Evolutionary conservation across 2,329 filamentous ascomycete genomes (phyloP), one percentile per base, ranked within the genome.

Genomic region (Thermoascus crustaceus): DNA sequence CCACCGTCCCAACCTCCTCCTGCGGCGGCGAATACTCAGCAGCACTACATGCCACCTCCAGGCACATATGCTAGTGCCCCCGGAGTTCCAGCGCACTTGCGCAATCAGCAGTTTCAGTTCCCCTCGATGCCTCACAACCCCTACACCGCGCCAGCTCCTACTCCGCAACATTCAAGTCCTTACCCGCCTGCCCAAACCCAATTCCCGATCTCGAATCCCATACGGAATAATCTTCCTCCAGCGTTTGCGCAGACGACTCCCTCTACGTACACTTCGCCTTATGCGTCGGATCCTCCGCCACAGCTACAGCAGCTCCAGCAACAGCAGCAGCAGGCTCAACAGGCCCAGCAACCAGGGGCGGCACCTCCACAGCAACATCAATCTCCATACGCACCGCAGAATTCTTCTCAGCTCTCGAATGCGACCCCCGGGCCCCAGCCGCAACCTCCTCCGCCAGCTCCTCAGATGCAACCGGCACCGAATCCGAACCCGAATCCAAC

Each of bases 231-330:
- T 37, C 57, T 64, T 33, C 62, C 60, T 11, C 50, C 56, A 16
- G 56, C 60, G 9, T 63, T 65, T 37, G 56, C 60, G 19, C 51
- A 55, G 27, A 52, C 54, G 7, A 49, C 48, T 5, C 53, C 56
- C 11, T 53, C 59, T 27, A 58, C 57, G 6, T 65, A 65, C 37
- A 58, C 57, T 24, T 64, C 62, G 17, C 62, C 61, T 20, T 65
- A 66, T 42, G 55, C 60, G 30, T 55, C 55, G 37, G 53, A 58
- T 29, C 54, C 61, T 9, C 50, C 61, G 17, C 51, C 58, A 16
- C 47, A 50, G 31, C 37, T 44, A 22, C 50, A 46, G 26, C 30
- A 34, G 38, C 44, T 44, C 26, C 45, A 43, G 25, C 38, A 33
- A 20, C 38, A 39, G 3, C 32, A 23, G 9, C 34, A 38, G 19